Evolutionary conservation across 2,329 filamentous ascomycete species (phyloP).

Genomic region (Penicillium paneum): DNA sequence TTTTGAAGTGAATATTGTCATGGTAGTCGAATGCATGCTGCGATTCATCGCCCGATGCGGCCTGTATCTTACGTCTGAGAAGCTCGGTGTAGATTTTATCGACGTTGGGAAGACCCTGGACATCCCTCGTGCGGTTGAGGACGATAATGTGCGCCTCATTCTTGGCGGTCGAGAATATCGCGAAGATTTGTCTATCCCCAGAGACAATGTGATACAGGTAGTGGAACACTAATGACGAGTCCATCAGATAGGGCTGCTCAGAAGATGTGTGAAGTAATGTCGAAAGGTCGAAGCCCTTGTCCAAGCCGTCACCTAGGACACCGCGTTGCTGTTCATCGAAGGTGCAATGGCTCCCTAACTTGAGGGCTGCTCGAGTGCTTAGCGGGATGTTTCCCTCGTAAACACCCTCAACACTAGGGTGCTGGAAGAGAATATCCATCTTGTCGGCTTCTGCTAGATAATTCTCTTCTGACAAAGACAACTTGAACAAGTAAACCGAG

Average conservation of each 20-base stretch:
- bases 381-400: slow-evolving; percentile 93
- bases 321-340: slow-evolving; percentile 89
- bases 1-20: slow-evolving; percentile 79
- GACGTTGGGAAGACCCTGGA: slow-evolving; percentile 83
- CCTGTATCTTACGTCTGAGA: slow-evolving; percentile 60
- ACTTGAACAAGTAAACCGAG: slow-evolving; percentile 89
- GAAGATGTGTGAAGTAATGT: slow-evolving; percentile 66
- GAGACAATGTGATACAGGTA: slow-evolving; percentile 91
- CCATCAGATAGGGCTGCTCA: slow-evolving; percentile 72
- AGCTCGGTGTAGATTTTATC: slow-evolving; percentile 82
- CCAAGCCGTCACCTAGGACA: slow-evolving; percentile 85
- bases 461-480: slow-evolving; percentile 82
- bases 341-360: slow-evolving; percentile 85
- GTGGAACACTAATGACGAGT: slow-evolving; percentile 73
- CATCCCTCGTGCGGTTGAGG: slow-evolving; percentile 76
- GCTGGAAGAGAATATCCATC: slow-evolving; percentile 78
- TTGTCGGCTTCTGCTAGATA: slow-evolving; percentile 84
- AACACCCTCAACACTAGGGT: slow-evolving; percentile 92
- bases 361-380: slow-evolving; percentile 79
- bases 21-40: slow-evolving; percentile 84
- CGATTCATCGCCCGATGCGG: slow-evolving; percentile 67
- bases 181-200: slow-evolving; percentile 89
- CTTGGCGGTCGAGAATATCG: slow-evolving; percentile 79
- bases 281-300: slow-evolving; percentile 86
- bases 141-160: slow-evolving; percentile 82